Evolutionary conservation across 148 eudicot species (phyloP).

Genomic region (Fagopyrum homotropicum): DNA sequence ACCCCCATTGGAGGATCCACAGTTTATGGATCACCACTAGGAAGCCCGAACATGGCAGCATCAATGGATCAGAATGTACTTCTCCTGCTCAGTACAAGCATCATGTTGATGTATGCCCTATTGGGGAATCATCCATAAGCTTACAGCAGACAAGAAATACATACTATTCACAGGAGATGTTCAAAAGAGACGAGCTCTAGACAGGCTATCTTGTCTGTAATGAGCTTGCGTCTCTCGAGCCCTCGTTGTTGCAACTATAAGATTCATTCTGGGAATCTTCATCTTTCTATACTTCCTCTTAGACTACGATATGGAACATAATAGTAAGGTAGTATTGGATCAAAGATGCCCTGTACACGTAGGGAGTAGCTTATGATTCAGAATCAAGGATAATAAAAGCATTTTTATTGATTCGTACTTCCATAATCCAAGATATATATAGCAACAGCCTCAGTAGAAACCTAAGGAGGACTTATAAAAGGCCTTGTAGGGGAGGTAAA

Average conservation of each 20-base stretch:
- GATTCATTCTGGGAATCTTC: slow-evolving; percentile 24
- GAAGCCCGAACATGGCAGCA: slow-evolving; percentile 56
- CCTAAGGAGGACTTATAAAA: neutral
- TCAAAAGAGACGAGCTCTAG: slow-evolving; percentile 14
- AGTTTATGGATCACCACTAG: slow-evolving; percentile 54
- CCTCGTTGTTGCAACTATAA: slow-evolving; percentile 17
- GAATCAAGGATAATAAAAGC: slow-evolving; percentile 5
- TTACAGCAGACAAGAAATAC: slow-evolving; percentile 13
- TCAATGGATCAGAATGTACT: slow-evolving; percentile 23
- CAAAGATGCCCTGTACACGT: slow-evolving; percentile 22
- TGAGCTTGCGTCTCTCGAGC: slow-evolving; percentile 20
- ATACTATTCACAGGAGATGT: neutral
- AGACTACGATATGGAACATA: slow-evolving; percentile 20
- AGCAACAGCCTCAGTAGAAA: neutral
- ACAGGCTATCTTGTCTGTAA: slow-evolving; percentile 19
- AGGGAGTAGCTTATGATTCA: slow-evolving; percentile 11
- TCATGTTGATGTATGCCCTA: slow-evolving; percentile 31
- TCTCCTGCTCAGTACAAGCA: slow-evolving; percentile 34
- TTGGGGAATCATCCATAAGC: slow-evolving; percentile 34
- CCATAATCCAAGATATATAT: neutral
- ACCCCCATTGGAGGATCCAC: slow-evolving; percentile 34
- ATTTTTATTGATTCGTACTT: slow-evolving; percentile 1
- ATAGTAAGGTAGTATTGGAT: slow-evolving; percentile 18
- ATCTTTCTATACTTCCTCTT: slow-evolving; percentile 22
- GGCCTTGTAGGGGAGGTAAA: neutral